Percentiles rank a stretch among this genome's conserved stretches.
These are phyloP conservation scores for Annulohypoxylon stygium DNA, from an alignment of 495 filamentous ascomycete species.

Conservation along the genomic window DNA sequence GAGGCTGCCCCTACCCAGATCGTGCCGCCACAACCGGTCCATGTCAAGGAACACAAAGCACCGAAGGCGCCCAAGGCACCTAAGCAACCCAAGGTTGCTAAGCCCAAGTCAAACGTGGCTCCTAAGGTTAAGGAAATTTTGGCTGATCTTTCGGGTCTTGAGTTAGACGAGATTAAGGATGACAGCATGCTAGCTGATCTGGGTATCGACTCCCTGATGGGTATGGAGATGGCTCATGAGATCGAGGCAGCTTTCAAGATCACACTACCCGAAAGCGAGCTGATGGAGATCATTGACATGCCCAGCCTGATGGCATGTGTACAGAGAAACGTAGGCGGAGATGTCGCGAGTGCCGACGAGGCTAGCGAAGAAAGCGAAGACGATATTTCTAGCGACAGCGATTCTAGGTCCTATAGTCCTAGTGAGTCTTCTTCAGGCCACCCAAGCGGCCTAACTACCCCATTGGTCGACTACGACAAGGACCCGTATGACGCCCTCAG, in stretches of 20 bases:
- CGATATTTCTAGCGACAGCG: constrained; percentile 35
- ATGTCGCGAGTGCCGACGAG: constrained; percentile 16
- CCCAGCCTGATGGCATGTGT: constrained; percentile 50
- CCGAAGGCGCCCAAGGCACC: constrained; percentile 25
- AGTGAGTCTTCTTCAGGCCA: constrained; percentile 40
- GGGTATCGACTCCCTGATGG: constrained; percentile 70
- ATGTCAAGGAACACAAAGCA: constrained; percentile 1
- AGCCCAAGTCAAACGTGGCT: constrained; percentile 45
- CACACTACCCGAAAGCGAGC: constrained; percentile 52
- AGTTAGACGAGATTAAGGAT: constrained; percentile 59
- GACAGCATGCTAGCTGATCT: constrained; percentile 63
- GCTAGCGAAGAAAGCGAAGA: constrained; percentile 34
- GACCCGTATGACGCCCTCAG: constrained; percentile 31
- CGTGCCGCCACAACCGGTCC: constrained; percentile 17
- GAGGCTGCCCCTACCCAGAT: constrained; percentile 41
- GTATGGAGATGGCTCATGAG: constrained; percentile 68
- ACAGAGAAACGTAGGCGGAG: constrained; percentile 30
- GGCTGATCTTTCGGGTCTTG: constrained; percentile 60
- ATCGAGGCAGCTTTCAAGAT: constrained; percentile 61
- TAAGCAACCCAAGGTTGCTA: constrained; percentile 35
- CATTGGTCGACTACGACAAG: constrained; percentile 36
- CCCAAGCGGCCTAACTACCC: constrained; percentile 40
- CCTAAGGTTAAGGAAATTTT: constrained; percentile 48
- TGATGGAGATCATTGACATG: constrained; percentile 53
- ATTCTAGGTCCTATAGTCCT: constrained; percentile 25